Evolutionary conservation across 129 eudicot species (phyloP).

Genomic region (Apium graveolens): DNA sequence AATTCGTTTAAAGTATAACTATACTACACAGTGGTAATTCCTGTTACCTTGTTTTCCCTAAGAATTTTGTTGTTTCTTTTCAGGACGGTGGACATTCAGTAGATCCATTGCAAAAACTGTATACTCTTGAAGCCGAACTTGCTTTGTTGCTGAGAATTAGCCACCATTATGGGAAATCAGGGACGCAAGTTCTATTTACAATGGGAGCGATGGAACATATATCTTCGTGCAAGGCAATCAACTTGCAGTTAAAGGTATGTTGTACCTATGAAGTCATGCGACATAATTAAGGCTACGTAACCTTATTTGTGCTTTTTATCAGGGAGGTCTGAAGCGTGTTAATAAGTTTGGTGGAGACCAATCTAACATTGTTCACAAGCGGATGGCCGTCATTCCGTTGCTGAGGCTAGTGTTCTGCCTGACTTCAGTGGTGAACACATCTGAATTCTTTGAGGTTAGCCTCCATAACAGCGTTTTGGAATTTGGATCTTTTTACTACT

Average conservation of each 20-base stretch:
- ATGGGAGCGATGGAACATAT: conserved; percentile 90
- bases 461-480: neutral
- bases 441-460: conserved; percentile 80
- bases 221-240: conserved; percentile 64
- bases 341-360: conserved; percentile 51
- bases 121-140: conserved; percentile 85
- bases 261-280: neutral
- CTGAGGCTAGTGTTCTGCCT: conserved; percentile 79
- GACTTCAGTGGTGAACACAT: conserved; percentile 78
- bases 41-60: neutral
- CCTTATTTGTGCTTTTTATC: conserved; percentile 10
- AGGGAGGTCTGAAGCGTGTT: conserved; percentile 58
- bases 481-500: neutral
- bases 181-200: conserved; percentile 83
- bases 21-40: neutral
- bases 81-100: conserved; percentile 62
- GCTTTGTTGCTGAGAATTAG: conserved; percentile 77
- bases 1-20: neutral
- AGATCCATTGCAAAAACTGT: conserved; percentile 73
- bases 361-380: conserved; percentile 50
- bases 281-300: neutral
- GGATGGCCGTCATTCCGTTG: conserved; percentile 68
- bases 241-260: conserved; percentile 72
- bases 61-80: neutral
- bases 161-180: conserved; percentile 81